These are phyloP conservation scores for Prosopis cineraria DNA, from an alignment of 306 rosid species.

Conservation along the genomic window DNA sequence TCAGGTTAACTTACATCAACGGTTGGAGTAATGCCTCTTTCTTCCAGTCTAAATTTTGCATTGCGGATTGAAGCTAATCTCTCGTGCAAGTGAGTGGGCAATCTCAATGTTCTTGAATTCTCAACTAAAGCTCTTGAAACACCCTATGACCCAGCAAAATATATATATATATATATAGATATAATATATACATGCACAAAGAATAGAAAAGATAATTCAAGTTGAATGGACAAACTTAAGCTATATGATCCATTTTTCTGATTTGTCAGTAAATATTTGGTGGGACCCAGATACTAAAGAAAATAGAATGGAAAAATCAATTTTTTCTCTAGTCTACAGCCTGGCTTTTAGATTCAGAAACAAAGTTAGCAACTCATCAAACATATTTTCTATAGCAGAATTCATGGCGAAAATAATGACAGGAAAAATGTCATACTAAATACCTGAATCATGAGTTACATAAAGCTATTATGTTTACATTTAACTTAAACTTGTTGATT, in stretches of 20 bases:
- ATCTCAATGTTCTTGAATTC: conserved; percentile 85
- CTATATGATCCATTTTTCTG: not conserved
- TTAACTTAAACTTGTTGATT: conserved; percentile 15
- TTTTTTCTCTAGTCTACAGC: conserved; percentile 25
- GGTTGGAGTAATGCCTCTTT: conserved; percentile 89
- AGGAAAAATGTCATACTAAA: not conserved
- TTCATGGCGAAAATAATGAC: not conserved
- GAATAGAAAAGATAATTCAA: not conserved
- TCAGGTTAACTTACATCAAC: conserved; percentile 70
- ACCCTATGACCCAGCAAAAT: conserved; percentile 55
- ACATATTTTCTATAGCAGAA: conserved; percentile 20
- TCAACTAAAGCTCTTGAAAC: conserved; percentile 90
- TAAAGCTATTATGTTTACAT: conserved; percentile 11
- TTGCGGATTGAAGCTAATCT: conserved; percentile 85
- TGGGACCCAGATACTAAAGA: conserved; percentile 4
- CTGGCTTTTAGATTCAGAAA: not conserved
- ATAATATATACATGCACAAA: not conserved
- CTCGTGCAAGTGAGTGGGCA: conserved; percentile 86
- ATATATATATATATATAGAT: not conserved
- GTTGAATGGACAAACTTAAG: not conserved
- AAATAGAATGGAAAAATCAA: conserved; percentile 6
- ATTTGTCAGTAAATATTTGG: conserved; percentile 7
- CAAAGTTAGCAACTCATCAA: conserved; percentile 12
- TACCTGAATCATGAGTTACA: not conserved
- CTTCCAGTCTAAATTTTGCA: conserved; percentile 76